Evolutionary conservation across 257 asterid genomes (phyloP), one percentile per base, ranked within the genome.

Genomic region (Phtheirospermum japonicum): DNA sequence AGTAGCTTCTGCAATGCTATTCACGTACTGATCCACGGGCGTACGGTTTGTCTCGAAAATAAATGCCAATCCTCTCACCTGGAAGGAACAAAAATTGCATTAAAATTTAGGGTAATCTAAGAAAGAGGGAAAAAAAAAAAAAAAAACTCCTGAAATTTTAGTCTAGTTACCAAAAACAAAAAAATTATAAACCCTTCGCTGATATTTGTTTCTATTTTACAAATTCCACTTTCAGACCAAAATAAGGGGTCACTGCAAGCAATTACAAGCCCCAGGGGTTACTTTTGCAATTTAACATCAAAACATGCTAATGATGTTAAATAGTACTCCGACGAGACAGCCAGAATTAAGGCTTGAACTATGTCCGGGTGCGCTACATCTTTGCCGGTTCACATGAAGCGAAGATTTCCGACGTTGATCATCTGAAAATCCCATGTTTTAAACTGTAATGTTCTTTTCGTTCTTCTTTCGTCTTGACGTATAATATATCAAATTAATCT

Each of bases 251-350:
- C 28, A 1, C 3, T 23, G 3, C 3, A 23, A 23, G 28, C 3
- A 23, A 23, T 23, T 3, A 23, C 28, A 36, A 36, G 11, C 11
- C 23, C 16, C 23, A n/a, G 31, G 59, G 37, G 60, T 8, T 54
- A 26, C 2, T 20, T 20, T 53, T 53, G 37, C 4, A 54, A 26
- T 23, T 40, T 11, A 40, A 40, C 48, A 40, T 12, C 8, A 7
- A n/a, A 5, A 49, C 30, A 6, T 4, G 12, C 31, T 19, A 17
- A 26, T 36, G 51, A 23, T 63, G 61, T 28, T 14, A 6, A 2
- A 57, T 16, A 52, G 49, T 77, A 84, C 95, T 88, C 84, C 85
- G 57, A 87, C 69, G 48, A 87, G 78, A 75, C 82, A 87, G 64
- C 85, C 83, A 34, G 82, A 67, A 50, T 30, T 10, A 36, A 87